A percentile compares a stretch with the other conserved stretches of the same genome.
These are phyloP conservation scores for Pichia phayaonensis DNA, from an alignment of 805 yeast species.

Conservation along the genomic window DNA sequence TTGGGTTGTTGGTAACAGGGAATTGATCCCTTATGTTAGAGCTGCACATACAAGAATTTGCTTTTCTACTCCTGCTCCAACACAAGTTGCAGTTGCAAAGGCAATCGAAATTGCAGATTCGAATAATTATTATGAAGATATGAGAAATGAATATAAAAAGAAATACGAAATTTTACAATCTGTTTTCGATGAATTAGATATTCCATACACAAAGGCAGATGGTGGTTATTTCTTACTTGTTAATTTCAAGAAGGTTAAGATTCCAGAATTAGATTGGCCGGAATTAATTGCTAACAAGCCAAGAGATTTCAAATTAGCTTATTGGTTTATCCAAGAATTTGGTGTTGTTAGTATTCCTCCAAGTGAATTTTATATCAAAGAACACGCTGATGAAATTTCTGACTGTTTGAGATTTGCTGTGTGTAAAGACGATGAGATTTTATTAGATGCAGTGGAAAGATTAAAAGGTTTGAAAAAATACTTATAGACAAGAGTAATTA, in stretches of 20 bases:
- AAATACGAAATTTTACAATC: constrained; percentile 69
- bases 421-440: constrained; percentile 80
- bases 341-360: constrained; percentile 98
- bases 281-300: constrained; percentile 60
- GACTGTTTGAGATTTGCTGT: constrained; percentile 89
- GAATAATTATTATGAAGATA: constrained; percentile 56
- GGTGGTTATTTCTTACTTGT: constrained; percentile 93
- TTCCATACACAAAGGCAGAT: constrained; percentile 86
- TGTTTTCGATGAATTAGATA: constrained; percentile 77
- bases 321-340: constrained; percentile 85
- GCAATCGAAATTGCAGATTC: constrained; percentile 59
- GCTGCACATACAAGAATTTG: constrained; percentile 94
- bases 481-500: constrained; percentile 23
- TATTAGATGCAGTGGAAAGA: constrained; percentile 76
- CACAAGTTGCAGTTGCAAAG: constrained; percentile 85
- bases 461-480: constrained; percentile 64
- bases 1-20: constrained; percentile 86
- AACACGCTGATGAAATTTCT: constrained; percentile 23
- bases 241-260: constrained; percentile 71
- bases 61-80: constrained; percentile 83
- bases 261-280: constrained; percentile 63
- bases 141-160: constrained; percentile 57
- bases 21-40: constrained; percentile 69
- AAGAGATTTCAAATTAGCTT: constrained; percentile 80
- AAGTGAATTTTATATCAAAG: constrained; percentile 81